Evolutionary conservation across 768 basidiomycete species (phyloP), one percentile per base, ranked within the genome.

Genomic region (Boletellus ananiceps): DNA sequence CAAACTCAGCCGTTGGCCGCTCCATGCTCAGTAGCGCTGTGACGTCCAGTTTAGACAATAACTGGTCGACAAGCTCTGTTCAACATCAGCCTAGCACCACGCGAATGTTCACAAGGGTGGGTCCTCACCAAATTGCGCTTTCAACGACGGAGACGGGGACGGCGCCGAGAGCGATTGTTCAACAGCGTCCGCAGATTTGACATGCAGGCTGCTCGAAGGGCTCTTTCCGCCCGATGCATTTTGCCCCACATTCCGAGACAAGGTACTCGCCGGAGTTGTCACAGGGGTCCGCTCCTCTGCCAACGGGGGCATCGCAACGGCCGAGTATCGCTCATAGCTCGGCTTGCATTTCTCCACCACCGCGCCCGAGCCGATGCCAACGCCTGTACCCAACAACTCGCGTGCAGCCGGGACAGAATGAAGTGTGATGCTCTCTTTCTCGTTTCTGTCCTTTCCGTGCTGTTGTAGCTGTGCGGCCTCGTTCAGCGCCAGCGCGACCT

Each of bases 311-410:
- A 88, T 66, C 25, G 73, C 69, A 33, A 83, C 73, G 0, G 77
- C 73, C 8, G 84, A 80, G 55, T 84, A 85, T 57, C 74, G 80
- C 50, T 87, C 86, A 56, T 80, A 81, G 54, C 76, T 86, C 31
- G 84, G 82, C 61, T 76, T 81, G 44, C 82, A 77, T 57, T 76
- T 81, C 58, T 89, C 84, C 25, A 64, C 52, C 27, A 70, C 71
- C 4, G 61, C 51, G 31, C 49, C 21, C 23, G 23, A 27, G 42
- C 38, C 5, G 44, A 16, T n/a, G 14, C 35, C 35, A 1, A 16
- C 14, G 1, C 67, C 51, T 7, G 33, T 54, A 35, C 54, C 58
- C 15, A 57, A 50, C 12, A 53, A 32, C 34, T 52, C 55, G 54
- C 55, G 33, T 40, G 34, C 16, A 2, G 14, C 29, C 5, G 33